Percentiles rank a stretch among this genome's conserved stretches.
These are phyloP conservation scores for Scleroderma bovista DNA, from an alignment of 768 basidiomycete genomes.

Conservation along the genomic window DNA sequence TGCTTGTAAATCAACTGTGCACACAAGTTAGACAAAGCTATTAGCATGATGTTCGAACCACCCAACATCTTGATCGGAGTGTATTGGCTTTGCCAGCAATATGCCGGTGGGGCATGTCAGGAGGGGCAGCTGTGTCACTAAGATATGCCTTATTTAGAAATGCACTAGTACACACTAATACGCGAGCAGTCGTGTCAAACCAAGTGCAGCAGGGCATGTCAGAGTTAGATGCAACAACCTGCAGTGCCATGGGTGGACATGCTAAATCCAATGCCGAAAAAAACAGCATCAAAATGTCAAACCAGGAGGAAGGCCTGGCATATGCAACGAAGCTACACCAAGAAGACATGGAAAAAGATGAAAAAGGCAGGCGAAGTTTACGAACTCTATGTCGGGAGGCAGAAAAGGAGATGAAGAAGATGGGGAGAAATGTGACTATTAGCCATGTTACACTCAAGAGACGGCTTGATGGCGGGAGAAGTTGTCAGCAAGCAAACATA, in stretches of 20 bases:
- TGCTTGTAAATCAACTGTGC: no score
- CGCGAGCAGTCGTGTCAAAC: no score
- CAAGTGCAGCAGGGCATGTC: no score
- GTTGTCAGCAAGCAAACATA: not conserved
- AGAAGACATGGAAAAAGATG: not conserved
- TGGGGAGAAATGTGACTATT: not conserved
- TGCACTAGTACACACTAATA: no score
- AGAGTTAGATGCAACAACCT: no score
- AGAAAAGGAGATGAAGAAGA: not conserved
- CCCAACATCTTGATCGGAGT: no score
- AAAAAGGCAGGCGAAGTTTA: not conserved
- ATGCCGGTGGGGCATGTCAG: no score
- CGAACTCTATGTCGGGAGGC: not conserved
- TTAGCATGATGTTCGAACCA: no score
- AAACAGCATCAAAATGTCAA: not conserved
- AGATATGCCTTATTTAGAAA: no score
- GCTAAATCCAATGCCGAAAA: not conserved
- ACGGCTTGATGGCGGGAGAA: slow-evolving; percentile 3
- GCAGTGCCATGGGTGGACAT: not conserved
- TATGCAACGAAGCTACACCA: not conserved
- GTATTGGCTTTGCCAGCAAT: no score
- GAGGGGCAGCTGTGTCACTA: no score
- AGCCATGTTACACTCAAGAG: not conserved
- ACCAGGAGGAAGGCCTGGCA: slow-evolving; percentile 2
- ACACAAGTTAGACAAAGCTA: no score